Evolutionary conservation across 1,139 yeast genomes (phyloP).

Genomic region (Candida sojae): DNA sequence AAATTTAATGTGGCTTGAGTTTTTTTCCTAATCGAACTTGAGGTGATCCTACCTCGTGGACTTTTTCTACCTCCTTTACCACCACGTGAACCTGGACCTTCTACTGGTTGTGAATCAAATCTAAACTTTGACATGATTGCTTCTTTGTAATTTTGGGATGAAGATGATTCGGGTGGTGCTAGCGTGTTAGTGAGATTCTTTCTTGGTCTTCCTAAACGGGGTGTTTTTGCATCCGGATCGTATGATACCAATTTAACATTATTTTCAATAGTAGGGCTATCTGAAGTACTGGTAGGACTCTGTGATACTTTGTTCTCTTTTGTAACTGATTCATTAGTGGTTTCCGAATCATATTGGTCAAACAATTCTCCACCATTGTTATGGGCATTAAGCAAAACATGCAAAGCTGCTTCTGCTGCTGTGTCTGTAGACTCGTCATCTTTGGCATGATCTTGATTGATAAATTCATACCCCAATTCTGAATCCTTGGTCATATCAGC

Average conservation of each 20-base stretch:
- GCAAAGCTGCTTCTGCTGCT: constrained; percentile 12
- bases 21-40: constrained; percentile 21
- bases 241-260: constrained; percentile 32
- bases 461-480: background rate
- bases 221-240: constrained; percentile 31
- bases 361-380: background rate
- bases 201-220: constrained; percentile 40
- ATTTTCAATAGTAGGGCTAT: background rate
- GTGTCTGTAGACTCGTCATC: constrained; percentile 2
- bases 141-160: constrained; percentile 32
- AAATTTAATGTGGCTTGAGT: constrained; percentile 22
- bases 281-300: background rate
- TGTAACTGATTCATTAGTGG: background rate
- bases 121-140: constrained; percentile 39
- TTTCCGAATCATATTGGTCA: background rate
- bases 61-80: constrained; percentile 27
- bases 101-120: constrained; percentile 38
- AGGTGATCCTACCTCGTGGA: constrained; percentile 32
- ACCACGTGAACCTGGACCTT: constrained; percentile 49
- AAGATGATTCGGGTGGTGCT: constrained; percentile 27
- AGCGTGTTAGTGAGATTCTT: constrained; percentile 23
- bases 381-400: constrained; percentile 6
- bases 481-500: background rate
- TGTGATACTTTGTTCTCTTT: background rate
- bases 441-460: background rate